A percentile compares a stretch with the other conserved stretches of the same genome.
These are phyloP conservation scores for Phytopythium sindhum DNA, from an alignment of 352 stramenopile genomes.

Conservation along the genomic window DNA sequence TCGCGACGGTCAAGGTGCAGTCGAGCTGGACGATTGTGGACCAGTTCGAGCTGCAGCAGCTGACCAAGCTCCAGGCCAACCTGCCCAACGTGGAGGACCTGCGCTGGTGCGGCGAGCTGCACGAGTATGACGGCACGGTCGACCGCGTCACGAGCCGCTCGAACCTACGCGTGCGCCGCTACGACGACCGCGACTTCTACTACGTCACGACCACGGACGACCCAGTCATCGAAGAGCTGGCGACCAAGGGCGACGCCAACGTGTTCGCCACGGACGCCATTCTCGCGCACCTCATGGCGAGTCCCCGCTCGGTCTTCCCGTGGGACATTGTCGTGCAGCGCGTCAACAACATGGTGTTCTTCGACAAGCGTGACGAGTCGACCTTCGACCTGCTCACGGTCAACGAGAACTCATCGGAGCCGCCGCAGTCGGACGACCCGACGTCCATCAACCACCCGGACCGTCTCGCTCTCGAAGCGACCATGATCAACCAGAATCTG, in stretches of 20 bases:
- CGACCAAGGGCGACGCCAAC: slow-evolving; percentile 86
- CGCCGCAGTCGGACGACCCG: slow-evolving; percentile 80
- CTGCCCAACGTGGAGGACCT: slow-evolving; percentile 87
- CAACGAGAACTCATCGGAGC: slow-evolving; percentile 93
- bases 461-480: slow-evolving; percentile 94
- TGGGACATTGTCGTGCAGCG: slow-evolving; percentile 96
- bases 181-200: slow-evolving; percentile 94
- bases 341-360: slow-evolving; percentile 95
- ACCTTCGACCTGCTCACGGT: slow-evolving; percentile 95
- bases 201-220: slow-evolving; percentile 97
- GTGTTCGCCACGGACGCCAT: slow-evolving; percentile 98
- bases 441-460: slow-evolving; percentile 96
- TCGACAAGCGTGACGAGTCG: slow-evolving; percentile 96
- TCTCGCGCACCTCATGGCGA: slow-evolving; percentile 96
- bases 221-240: slow-evolving; percentile 93
- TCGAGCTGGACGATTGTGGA: slow-evolving; percentile 92
- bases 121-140: slow-evolving; percentile 94
- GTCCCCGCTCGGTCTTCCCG: slow-evolving; percentile 93
- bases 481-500: slow-evolving; percentile 99
- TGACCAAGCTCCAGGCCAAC: slow-evolving; percentile 93
- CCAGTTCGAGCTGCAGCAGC: slow-evolving; percentile 95
- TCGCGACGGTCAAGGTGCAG: slow-evolving; percentile 89
- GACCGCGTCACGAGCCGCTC: slow-evolving; percentile 91
- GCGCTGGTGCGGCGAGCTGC: slow-evolving; percentile 92
- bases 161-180: slow-evolving; percentile 72